Base-by-base conservation (phyloP, 2,329 filamentous ascomycete genomes). In the Colletotrichum cordylinicola region DNA sequence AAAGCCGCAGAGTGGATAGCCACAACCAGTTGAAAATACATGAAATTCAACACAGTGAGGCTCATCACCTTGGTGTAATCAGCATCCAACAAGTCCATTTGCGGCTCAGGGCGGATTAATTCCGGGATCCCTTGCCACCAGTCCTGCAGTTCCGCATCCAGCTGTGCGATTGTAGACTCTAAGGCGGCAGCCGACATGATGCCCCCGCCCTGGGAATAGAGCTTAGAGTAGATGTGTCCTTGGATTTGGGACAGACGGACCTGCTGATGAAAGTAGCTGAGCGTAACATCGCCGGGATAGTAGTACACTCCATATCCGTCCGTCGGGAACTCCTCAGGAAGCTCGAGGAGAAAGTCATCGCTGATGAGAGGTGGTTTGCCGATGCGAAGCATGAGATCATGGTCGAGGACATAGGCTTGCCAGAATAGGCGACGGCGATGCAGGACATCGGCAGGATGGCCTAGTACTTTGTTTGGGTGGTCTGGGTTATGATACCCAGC, bases 211-310 rank as follows among this genome's bases (percentile, higher is more conserved):
- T 71, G 64, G 2, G 58, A 48, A 15, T 75, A 75, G n/a, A 75
- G 27, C 2, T 64, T 29, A 1, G 56, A 13, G 7, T 48, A 56
- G 3, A 75, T 75, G 8, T 48, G 70, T 0, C 73, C 73, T 15
- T 75, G 73, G 2, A 75, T 75, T 21, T 35, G 73, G 1, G 73
- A 70, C 7, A 75, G 70, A 21, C 70, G 70, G 15, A 73, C 70
- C 48, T 75, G 73, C 64, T 75, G 70, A 6, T 68, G 64, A n/a
- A 75, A 69, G 64, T 68, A 60, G 43, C 73, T 75, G 43, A 75
- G 73, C 4, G 58, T 65, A 2, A 75, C 64, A 10, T 68, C 48
- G 21, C 48, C 56, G 9, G 73, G 73, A 27, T 75, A 75, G 58
- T 73, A 75, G 43, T 52, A 60, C 6, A 75, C 68, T 48, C 73